phyloP scores from a whole-genome alignment of 495 filamentous ascomycete genomes.

The Podospora anserina region DNA sequence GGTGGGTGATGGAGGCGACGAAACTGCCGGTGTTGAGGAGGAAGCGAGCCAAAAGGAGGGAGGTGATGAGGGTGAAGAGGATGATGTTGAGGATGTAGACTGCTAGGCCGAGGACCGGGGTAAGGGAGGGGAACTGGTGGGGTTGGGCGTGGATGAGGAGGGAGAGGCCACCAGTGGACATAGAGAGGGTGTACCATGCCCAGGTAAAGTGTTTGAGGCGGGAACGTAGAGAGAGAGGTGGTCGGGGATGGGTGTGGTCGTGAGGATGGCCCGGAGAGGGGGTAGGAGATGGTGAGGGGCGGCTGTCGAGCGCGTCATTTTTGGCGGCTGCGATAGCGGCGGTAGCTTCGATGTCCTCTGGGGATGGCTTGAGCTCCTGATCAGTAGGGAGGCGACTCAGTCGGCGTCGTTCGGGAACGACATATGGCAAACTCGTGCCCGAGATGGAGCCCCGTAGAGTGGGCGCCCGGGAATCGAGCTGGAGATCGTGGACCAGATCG shows the following conservation, averaged over 20 bases:
- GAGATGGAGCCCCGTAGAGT: neutral
- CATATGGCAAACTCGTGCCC: neutral
- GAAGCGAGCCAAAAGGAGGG: conserved; percentile 56
- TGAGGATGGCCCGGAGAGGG: neutral
- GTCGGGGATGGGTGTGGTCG: conserved; percentile 8
- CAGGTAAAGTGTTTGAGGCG: conserved; percentile 67
- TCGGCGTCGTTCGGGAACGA: neutral
- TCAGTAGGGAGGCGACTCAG: neutral
- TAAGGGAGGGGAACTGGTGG: conserved; percentile 56
- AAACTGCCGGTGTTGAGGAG: conserved; percentile 50
- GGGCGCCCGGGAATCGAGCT: neutral
- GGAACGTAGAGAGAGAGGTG: conserved; percentile 20
- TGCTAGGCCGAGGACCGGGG: conserved; percentile 53
- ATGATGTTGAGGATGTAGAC: conserved; percentile 63
- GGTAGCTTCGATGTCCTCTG: neutral
- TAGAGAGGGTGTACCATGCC: conserved; percentile 68
- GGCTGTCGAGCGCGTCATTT: neutral
- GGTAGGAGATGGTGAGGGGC: neutral
- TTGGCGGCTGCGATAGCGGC: neutral
- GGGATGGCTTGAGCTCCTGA: neutral
- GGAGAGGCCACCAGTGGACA: conserved; percentile 66
- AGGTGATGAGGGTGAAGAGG: conserved; percentile 54
- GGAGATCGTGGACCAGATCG: neutral
- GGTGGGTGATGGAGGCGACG: conserved; percentile 54
- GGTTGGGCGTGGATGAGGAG: conserved; percentile 59